phyloP scores from a whole-genome alignment of 2,329 filamentous ascomycete species.

The Cladosporium austrohemisphaericum region DNA sequence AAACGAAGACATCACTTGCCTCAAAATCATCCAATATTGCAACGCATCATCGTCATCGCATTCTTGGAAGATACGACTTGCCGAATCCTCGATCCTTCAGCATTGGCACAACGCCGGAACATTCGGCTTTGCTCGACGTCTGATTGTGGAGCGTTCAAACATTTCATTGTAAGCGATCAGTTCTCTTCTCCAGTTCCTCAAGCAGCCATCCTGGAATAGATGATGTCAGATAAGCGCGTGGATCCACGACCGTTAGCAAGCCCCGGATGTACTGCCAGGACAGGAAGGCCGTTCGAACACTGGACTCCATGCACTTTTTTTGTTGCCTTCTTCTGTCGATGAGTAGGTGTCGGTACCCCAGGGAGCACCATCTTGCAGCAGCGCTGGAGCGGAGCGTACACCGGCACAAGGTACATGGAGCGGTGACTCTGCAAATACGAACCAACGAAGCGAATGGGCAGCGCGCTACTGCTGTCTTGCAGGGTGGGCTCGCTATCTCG shows the following conservation, averaged over 20 bases:
- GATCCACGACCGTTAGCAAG: neutral
- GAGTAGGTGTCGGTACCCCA: constrained; percentile 2
- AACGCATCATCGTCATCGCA: no score
- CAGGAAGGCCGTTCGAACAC: constrained; percentile 1
- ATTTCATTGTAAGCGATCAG: no score
- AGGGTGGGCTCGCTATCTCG: constrained; percentile 11
- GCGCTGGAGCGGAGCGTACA: constrained; percentile 9
- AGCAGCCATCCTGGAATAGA: neutral
- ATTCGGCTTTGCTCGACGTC: no score
- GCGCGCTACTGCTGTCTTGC: constrained; percentile 9
- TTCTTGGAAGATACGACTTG: no score
- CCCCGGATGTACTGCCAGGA: constrained; percentile 13
- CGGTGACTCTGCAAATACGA: constrained; percentile 14
- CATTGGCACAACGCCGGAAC: no score
- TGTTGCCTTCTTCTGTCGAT: neutral
- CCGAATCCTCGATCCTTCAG: no score
- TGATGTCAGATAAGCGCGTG: constrained; percentile 12
- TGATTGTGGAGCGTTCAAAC: no score
- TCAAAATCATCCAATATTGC: no score
- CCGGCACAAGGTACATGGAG: constrained; percentile 8
- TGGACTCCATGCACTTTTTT: neutral
- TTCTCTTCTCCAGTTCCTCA: no score
- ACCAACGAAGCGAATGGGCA: constrained; percentile 1
- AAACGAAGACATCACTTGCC: no score
- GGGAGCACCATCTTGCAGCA: neutral